These are phyloP conservation scores for Poteriospumella lacustris DNA, from an alignment of 108 stramenopile genomes.

Conservation along the genomic window DNA sequence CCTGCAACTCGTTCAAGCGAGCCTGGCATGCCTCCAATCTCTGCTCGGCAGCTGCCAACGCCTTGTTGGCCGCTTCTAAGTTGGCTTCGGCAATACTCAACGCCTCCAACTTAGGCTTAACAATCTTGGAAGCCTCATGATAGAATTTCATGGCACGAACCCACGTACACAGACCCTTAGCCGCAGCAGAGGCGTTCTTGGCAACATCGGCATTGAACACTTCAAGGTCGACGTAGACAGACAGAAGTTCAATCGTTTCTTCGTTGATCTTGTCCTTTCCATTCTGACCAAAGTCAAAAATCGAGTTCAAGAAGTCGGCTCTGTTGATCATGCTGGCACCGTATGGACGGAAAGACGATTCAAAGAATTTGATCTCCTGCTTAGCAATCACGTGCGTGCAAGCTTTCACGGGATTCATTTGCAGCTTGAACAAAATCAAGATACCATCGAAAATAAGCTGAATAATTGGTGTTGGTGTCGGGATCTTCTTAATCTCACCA, in stretches of 20 bases:
- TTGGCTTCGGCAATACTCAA: slow-evolving; percentile 69
- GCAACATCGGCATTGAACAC: slow-evolving; percentile 62
- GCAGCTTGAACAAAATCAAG: slow-evolving; percentile 68
- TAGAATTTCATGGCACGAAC: slow-evolving; percentile 79
- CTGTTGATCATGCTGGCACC: slow-evolving; percentile 68
- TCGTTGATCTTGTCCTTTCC: slow-evolving; percentile 80
- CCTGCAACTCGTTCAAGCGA: slow-evolving; percentile 64
- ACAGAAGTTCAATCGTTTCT: slow-evolving; percentile 80
- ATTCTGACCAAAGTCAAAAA: slow-evolving; percentile 68
- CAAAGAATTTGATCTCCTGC: slow-evolving; percentile 70
- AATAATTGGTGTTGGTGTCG: slow-evolving; percentile 78
- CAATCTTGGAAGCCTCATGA: slow-evolving; percentile 81
- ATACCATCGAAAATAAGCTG: slow-evolving; percentile 82
- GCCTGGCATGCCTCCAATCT: slow-evolving; percentile 63
- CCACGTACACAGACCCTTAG: slow-evolving; percentile 79
- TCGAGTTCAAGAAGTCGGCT: slow-evolving; percentile 64
- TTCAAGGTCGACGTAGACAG: slow-evolving; percentile 70
- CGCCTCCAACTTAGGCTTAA: slow-evolving; percentile 87
- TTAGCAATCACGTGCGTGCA: slow-evolving; percentile 65
- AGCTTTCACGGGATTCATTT: slow-evolving; percentile 56
- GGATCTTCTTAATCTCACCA: slow-evolving; percentile 74
- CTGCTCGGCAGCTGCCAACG: slow-evolving; percentile 64
- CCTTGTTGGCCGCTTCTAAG: slow-evolving; percentile 75
- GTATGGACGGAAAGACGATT: slow-evolving; percentile 70
- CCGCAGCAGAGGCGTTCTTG: slow-evolving; percentile 73